These are phyloP conservation scores for Mycena venus DNA, from an alignment of 768 basidiomycete species.

Conservation along the genomic window DNA sequence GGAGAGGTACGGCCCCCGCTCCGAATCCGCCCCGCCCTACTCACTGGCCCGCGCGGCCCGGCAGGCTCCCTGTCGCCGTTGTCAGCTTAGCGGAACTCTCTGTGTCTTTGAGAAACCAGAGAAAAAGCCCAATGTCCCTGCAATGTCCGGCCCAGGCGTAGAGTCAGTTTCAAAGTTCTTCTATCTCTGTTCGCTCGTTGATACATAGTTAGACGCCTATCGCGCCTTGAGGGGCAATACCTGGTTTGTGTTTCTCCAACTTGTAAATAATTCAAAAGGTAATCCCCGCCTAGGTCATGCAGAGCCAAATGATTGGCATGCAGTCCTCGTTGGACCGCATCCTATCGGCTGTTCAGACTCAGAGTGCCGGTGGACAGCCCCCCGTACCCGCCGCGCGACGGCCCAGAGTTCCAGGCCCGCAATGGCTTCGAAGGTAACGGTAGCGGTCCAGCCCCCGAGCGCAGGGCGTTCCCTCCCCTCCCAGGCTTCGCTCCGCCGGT, in stretches of 20 bases:
- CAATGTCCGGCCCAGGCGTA: constrained; percentile 72
- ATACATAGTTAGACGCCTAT: constrained; percentile 70
- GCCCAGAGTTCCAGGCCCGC: constrained; percentile 50
- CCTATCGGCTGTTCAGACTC: constrained; percentile 71
- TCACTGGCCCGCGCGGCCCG: constrained; percentile 77
- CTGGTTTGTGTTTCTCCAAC: constrained; percentile 61
- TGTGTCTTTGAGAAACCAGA: constrained; percentile 95
- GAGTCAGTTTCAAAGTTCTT: constrained; percentile 65
- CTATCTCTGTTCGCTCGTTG: constrained; percentile 34
- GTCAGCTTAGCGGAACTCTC: constrained; percentile 82
- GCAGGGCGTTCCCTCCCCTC: constrained; percentile 80
- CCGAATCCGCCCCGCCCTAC: constrained; percentile 74
- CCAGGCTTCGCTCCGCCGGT: constrained; percentile 95
- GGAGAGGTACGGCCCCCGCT: constrained; percentile 61
- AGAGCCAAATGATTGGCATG: constrained; percentile 96
- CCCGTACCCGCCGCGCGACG: constrained; percentile 48
- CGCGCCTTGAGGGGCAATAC: constrained; percentile 89
- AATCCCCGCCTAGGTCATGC: constrained; percentile 70
- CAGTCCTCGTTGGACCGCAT: constrained; percentile 91
- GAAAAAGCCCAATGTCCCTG: constrained; percentile 76
- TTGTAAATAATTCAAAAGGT: neutral
- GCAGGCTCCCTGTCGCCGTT: constrained; percentile 92
- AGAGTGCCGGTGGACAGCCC: constrained; percentile 34
- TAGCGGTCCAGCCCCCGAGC: constrained; percentile 47
- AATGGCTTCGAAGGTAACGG: constrained; percentile 56